These are phyloP conservation scores for Rhodotorula kratochvilovae DNA, from an alignment of 768 basidiomycete species.

Conservation along the genomic window DNA sequence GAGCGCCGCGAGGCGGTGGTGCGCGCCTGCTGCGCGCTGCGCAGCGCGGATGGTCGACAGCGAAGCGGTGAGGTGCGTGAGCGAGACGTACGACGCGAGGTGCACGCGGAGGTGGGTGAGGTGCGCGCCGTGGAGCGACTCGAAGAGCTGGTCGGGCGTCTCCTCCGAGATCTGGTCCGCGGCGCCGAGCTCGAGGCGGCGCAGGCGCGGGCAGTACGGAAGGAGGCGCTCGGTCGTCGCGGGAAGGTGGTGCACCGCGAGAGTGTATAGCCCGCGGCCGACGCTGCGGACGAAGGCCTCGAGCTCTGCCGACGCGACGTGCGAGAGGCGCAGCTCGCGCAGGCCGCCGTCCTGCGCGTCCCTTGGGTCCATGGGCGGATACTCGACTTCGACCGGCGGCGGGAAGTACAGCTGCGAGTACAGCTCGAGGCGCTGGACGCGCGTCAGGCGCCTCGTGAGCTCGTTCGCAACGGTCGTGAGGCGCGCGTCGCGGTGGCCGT, in stretches of 20 bases:
- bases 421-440: constrained; percentile 18
- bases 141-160: neutral
- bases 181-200: constrained; percentile 28
- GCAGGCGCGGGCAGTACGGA: neutral
- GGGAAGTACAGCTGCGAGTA: constrained; percentile 31
- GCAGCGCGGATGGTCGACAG: neutral
- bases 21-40: neutral
- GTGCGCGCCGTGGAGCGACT: neutral
- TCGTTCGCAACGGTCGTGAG: neutral
- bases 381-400: neutral
- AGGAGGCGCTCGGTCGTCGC: neutral
- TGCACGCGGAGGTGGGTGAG: constrained; percentile 20
- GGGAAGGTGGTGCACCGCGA: constrained; percentile 19
- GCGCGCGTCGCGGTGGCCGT: neutral
- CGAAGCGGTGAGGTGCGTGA: neutral
- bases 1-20: neutral
- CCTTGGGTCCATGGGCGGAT: neutral
- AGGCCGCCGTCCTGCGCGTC: neutral
- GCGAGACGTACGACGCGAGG: neutral
- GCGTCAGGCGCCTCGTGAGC: neutral
- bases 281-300: neutral
- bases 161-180: neutral
- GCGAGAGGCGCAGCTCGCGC: constrained; percentile 29
- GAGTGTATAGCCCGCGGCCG: constrained; percentile 7
- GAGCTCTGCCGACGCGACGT: neutral